Conservation (phyloP, 108 stramenopile species). For the Pseudonitzschia delicatissima region DNA sequence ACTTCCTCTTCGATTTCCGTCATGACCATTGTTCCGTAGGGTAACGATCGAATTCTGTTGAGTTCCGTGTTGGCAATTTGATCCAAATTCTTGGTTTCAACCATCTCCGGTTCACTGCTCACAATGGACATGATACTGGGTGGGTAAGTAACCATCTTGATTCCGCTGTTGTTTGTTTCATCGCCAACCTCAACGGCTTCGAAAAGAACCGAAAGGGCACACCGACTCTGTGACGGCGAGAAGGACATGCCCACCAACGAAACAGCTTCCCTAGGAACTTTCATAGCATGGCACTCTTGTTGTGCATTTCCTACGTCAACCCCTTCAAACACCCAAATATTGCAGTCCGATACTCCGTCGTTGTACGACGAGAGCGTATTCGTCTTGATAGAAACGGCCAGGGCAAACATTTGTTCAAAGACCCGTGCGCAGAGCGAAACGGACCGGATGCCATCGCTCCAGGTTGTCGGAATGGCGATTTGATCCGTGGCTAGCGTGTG, state of each 20-base stretch:
- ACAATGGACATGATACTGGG: constrained; percentile 28
- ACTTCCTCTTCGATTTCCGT: constrained; percentile 16
- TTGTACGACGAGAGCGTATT: constrained; percentile 6
- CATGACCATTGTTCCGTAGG: constrained; percentile 11
- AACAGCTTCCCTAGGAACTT: constrained; percentile 25
- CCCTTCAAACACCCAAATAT: constrained; percentile 27
- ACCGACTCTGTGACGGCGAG: constrained; percentile 23
- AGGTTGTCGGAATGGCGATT: constrained; percentile 23
- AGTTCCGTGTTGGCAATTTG: constrained; percentile 25
- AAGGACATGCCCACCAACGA: constrained; percentile 40
- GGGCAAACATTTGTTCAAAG: constrained; percentile 25
- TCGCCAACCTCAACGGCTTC: constrained; percentile 13
- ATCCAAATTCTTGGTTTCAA: constrained; percentile 26
- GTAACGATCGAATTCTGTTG: constrained; percentile 17
- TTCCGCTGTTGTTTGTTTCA: constrained; percentile 1
- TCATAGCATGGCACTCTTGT: not conserved
- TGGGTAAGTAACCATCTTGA: constrained; percentile 22
- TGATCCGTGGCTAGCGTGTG: not conserved
- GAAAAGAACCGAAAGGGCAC: constrained; percentile 26
- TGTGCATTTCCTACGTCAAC: not conserved
- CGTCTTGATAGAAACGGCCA: constrained; percentile 32
- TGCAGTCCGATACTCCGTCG: constrained; percentile 24
- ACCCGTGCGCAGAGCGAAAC: constrained; percentile 27
- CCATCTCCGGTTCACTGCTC: constrained; percentile 15
- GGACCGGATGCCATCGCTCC: constrained; percentile 26